phyloP scores from a whole-genome alignment of 352 stramenopile species.

The Phytophthora lateralis region DNA sequence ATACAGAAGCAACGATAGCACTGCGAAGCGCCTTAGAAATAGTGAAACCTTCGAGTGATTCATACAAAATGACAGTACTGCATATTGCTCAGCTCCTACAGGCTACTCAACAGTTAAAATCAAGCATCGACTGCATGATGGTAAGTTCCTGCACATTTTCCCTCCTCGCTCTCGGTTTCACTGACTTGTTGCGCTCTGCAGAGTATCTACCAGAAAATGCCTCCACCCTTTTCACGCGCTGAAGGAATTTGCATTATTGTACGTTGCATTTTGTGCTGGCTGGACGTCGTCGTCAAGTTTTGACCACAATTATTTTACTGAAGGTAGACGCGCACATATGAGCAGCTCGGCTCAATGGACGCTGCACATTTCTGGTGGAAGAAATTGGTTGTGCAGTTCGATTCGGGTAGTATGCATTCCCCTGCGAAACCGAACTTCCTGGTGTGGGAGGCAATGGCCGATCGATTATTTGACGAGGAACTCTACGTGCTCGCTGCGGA shows the following conservation, averaged over 20 bases:
- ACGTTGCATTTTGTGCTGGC: constrained; percentile 4
- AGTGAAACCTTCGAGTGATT: constrained; percentile 23
- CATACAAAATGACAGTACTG: constrained; percentile 42
- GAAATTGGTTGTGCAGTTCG: constrained; percentile 15
- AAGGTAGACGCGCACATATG: constrained; percentile 44
- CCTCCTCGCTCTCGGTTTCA: background rate
- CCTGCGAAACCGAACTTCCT: background rate
- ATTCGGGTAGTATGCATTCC: background rate
- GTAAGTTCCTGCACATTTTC: constrained; percentile 16
- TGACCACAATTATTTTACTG: background rate
- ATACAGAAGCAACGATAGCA: constrained; percentile 45
- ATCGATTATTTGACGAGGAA: constrained; percentile 34
- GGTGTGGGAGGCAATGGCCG: constrained; percentile 25
- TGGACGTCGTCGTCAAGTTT: background rate
- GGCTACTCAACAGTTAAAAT: constrained; percentile 31
- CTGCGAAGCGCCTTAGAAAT: constrained; percentile 53
- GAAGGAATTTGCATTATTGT: constrained; percentile 60
- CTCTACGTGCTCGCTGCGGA: constrained; percentile 49
- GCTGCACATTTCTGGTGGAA: constrained; percentile 47
- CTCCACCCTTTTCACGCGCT: constrained; percentile 42
- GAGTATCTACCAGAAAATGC: constrained; percentile 55
- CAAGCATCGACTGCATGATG: constrained; percentile 45
- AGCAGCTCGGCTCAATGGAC: constrained; percentile 19
- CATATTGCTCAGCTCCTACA: constrained; percentile 51
- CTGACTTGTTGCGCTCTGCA: constrained; percentile 7